Percentiles rank a stretch among this genome's conserved stretches.
These are phyloP conservation scores for Pyrenophora tritici-repentis DNA, from an alignment of 2,329 filamentous ascomycete genomes.

Conservation along the genomic window DNA sequence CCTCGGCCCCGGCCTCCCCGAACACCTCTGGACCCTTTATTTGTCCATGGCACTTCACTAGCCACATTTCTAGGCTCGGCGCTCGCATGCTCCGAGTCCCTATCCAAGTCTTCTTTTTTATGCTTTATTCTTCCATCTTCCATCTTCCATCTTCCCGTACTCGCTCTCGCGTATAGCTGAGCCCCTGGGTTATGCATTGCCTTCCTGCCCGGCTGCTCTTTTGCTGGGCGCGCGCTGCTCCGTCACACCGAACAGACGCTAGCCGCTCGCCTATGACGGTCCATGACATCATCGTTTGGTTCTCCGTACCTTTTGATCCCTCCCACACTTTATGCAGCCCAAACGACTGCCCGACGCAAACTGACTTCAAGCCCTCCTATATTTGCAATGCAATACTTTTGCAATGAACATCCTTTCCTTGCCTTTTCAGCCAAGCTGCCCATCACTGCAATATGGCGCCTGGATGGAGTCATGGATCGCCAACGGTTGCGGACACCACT, in stretches of 20 bases:
- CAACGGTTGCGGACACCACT: conserved; percentile 26
- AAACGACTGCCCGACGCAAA: conserved; percentile 13
- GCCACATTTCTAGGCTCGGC: conserved; percentile 26
- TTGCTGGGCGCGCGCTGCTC: conserved; percentile 3
- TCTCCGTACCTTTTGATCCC: conserved; percentile 1
- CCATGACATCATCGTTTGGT: conserved; percentile 33
- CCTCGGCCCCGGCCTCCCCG: conserved; percentile 23
- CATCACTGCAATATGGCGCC: conserved; percentile 22
- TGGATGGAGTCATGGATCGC: conserved; percentile 28
- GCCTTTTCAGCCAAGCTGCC: conserved; percentile 14
- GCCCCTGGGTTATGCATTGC: not conserved
- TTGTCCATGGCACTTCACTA: conserved; percentile 20
- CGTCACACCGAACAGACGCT: conserved; percentile 6
- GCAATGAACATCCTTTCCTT: conserved; percentile 20
- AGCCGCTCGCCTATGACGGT: conserved; percentile 17
- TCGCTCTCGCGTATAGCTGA: no score
- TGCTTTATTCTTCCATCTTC: not conserved
- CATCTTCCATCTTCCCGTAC: not conserved
- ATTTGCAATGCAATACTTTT: conserved; percentile 19
- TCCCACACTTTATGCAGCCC: conserved; percentile 9
- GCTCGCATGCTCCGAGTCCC: not conserved
- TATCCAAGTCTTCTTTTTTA: not conserved
- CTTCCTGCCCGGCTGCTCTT: not conserved
- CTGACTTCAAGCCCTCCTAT: conserved; percentile 30
- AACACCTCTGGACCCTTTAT: conserved; percentile 16